Percentiles rank a stretch among this genome's conserved stretches.
Conservation (phyloP, 192 early-diverging fungal genomes). For the Oehlia diaphana region DNA sequence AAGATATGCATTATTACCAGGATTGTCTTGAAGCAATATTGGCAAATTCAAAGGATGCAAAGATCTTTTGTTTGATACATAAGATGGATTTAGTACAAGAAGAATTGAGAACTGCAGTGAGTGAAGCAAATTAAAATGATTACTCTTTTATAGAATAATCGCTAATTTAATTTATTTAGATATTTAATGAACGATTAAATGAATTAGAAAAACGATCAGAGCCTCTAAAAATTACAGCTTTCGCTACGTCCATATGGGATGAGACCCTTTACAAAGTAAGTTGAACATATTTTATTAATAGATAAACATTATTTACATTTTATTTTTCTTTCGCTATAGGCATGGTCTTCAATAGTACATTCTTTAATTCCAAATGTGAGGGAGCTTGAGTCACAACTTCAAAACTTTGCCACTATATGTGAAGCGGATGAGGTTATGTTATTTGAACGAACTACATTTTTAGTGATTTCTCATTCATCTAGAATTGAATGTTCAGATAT, state of each 20-base stretch:
- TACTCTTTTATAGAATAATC: conserved; percentile 5
- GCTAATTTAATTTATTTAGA: conserved; percentile 41
- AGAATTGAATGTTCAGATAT: conserved; percentile 59
- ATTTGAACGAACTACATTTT: conserved; percentile 93
- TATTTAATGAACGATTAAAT: conserved; percentile 62
- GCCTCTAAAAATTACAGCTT: conserved; percentile 69
- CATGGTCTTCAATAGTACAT: conserved; percentile 97
- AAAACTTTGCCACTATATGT: conserved; percentile 77
- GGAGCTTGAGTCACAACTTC: conserved; percentile 74
- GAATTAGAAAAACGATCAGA: conserved; percentile 70
- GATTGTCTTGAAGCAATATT: conserved; percentile 81
- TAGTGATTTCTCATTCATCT: conserved; percentile 87
- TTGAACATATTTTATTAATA: neutral
- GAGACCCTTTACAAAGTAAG: conserved; percentile 84
- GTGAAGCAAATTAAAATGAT: conserved; percentile 3
- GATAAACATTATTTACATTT: neutral
- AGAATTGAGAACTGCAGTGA: conserved; percentile 65
- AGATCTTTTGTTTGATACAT: conserved; percentile 95
- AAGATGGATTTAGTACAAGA: conserved; percentile 96
- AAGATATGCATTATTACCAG: conserved; percentile 91
- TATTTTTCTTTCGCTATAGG: conserved; percentile 45
- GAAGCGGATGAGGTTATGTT: conserved; percentile 95
- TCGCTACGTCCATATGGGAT: conserved; percentile 88
- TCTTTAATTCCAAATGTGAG: conserved; percentile 92
- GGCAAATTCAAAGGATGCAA: conserved; percentile 82